Conservation (phyloP, 495 filamentous ascomycete genomes). For the Tetracladium marchalianum region DNA sequence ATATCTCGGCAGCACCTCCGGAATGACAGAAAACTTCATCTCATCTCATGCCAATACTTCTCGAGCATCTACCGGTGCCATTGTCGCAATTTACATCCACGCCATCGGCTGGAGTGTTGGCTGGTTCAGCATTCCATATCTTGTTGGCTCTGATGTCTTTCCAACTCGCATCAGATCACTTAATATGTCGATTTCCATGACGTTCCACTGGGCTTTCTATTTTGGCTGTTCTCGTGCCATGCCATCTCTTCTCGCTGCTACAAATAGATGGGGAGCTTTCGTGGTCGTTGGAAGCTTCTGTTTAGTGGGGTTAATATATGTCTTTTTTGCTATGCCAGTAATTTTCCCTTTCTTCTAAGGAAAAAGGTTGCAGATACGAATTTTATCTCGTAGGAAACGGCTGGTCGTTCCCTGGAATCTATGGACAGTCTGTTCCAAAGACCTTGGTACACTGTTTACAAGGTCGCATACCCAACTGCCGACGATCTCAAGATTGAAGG, state of each 20-base stretch:
- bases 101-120: slow-evolving; percentile 38
- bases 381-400: too few species aligned
- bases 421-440: too few species aligned
- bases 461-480: too few species aligned
- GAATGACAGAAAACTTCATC: too few species aligned
- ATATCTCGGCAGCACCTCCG: too few species aligned
- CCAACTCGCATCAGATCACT: slow-evolving; percentile 39
- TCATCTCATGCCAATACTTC: too few species aligned
- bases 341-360: slow-evolving; percentile 35
- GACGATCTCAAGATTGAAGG: too few species aligned
- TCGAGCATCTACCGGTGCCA: slow-evolving; percentile 29
- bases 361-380: slow-evolving; percentile 12
- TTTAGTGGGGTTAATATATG: neutral
- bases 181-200: slow-evolving; percentile 34
- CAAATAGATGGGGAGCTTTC: slow-evolving; percentile 41
- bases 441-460: too few species aligned
- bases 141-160: slow-evolving; percentile 44
- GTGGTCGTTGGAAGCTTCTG: slow-evolving; percentile 46
- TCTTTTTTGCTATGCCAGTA: slow-evolving; percentile 27
- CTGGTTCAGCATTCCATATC: slow-evolving; percentile 42
- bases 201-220: slow-evolving; percentile 48
- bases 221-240: slow-evolving; percentile 45
- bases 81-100: slow-evolving; percentile 41
- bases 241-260: slow-evolving; percentile 32
- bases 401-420: too few species aligned